Evolutionary conservation across 2,329 filamentous ascomycete species (phyloP).

Genomic region (Scortechinia acanthostroma): DNA sequence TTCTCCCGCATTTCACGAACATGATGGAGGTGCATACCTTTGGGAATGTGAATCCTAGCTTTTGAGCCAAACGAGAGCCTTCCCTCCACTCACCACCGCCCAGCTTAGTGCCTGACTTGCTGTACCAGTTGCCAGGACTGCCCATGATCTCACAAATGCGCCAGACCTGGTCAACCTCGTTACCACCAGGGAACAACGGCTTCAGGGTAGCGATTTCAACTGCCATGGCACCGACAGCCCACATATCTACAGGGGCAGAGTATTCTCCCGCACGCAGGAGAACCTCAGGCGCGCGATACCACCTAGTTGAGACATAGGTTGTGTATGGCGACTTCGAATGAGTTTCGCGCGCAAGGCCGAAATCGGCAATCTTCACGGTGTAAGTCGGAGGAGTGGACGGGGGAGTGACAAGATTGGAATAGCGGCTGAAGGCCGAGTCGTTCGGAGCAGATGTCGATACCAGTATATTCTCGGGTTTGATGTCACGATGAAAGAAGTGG

Average conservation of each 20-base stretch:
- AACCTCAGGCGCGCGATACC: slow-evolving; percentile 96
- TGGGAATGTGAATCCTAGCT: slow-evolving; percentile 95
- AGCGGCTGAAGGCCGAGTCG: slow-evolving; percentile 80
- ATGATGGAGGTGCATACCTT: slow-evolving; percentile 23
- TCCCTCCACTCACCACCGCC: slow-evolving; percentile 98
- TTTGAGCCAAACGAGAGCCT: slow-evolving; percentile 82
- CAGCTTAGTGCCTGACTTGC: slow-evolving; percentile 77
- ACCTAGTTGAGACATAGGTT: slow-evolving; percentile 94
- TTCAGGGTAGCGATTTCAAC: slow-evolving; percentile 95
- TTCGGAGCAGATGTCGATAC: slow-evolving; percentile 83
- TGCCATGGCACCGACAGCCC: slow-evolving; percentile 97
- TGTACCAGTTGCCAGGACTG: slow-evolving; percentile 96
- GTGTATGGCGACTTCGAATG: slow-evolving; percentile 95
- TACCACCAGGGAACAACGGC: slow-evolving; percentile 91
- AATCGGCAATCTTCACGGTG: slow-evolving; percentile 97
- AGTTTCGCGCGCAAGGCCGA: slow-evolving; percentile 92
- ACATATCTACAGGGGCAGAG: slow-evolving; percentile 95
- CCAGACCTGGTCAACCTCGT: slow-evolving; percentile 99
- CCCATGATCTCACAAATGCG: slow-evolving; percentile 99
- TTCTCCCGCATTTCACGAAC: background rate
- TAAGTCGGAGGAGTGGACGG: slow-evolving; percentile 90
- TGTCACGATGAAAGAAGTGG: slow-evolving; percentile 96
- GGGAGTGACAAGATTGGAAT: slow-evolving; percentile 86
- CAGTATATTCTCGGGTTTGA: slow-evolving; percentile 97
- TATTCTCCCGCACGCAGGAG: slow-evolving; percentile 90